phyloP scores from a whole-genome alignment of 176 grass and related monocot genomes.

The Oryza rufipogon region DNA sequence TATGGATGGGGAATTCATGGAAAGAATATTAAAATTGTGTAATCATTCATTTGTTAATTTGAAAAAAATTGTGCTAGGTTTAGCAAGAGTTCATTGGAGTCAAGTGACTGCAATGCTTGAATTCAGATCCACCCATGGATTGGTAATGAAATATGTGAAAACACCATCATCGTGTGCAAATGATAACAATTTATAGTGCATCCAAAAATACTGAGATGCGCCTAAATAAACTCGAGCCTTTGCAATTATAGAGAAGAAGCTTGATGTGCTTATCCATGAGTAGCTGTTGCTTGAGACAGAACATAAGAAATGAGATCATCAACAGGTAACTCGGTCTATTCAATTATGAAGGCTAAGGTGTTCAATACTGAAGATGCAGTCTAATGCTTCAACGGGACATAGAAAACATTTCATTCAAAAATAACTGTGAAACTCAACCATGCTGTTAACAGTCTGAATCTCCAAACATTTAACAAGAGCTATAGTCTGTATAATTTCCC shows the following conservation, averaged over 20 bases:
- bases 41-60: background rate
- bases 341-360: background rate
- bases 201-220: background rate
- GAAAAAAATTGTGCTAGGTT: background rate
- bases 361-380: slow-evolving; percentile 16
- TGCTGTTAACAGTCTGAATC: background rate
- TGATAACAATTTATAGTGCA: slow-evolving; percentile 3
- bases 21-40: background rate
- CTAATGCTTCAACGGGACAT: background rate
- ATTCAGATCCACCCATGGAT: background rate
- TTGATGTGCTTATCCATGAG: background rate
- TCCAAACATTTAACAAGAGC: background rate
- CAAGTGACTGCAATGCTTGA: background rate
- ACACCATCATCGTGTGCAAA: background rate
- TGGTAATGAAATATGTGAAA: slow-evolving; percentile 1
- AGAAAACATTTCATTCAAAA: slow-evolving; percentile 9
- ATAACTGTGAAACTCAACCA: slow-evolving; percentile 29
- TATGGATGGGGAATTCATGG: background rate
- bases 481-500: background rate
- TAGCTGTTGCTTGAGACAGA: slow-evolving; percentile 27
- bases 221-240: background rate
- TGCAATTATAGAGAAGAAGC: background rate
- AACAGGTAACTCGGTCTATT: background rate
- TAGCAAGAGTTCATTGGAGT: background rate
- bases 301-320: background rate